Conservation (phyloP, 352 stramenopile genomes). For the Aphanomyces invadans region DNA sequence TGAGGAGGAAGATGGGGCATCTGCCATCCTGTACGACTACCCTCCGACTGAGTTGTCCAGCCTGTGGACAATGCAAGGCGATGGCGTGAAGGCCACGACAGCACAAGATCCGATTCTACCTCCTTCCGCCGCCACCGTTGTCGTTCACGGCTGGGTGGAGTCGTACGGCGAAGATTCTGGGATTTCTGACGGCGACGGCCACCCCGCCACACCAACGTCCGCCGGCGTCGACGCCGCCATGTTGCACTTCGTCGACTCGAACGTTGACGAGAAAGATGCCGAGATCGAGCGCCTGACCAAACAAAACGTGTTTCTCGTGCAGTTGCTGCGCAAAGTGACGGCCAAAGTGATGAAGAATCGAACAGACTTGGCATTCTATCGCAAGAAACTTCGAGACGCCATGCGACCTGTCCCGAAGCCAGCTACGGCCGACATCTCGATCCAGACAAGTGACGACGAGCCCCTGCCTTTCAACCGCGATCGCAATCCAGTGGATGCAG, state of each 20-base stretch:
- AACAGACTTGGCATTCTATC: constrained; percentile 3
- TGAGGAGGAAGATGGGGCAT: background rate
- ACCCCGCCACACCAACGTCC: background rate
- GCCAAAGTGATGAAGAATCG: constrained; percentile 20
- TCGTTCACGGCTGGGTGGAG: background rate
- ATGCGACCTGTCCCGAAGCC: background rate
- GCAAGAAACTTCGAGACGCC: constrained; percentile 1
- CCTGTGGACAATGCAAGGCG: background rate
- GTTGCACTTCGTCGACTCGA: constrained; percentile 1
- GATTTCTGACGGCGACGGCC: background rate
- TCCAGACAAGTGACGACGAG: constrained; percentile 4
- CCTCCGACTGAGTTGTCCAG: background rate
- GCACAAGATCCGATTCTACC: background rate
- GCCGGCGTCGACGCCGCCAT: background rate
- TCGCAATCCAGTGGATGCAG: background rate
- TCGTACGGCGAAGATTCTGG: background rate
- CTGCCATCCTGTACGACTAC: background rate
- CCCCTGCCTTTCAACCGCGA: background rate
- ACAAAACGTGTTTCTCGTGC: constrained; percentile 20
- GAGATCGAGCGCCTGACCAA: constrained; percentile 12
- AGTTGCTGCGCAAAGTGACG: constrained; percentile 20
- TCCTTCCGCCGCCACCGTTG: background rate
- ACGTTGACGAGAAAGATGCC: background rate
- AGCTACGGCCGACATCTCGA: background rate
- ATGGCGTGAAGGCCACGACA: background rate